These are phyloP conservation scores for Brassica rapa DNA, from an alignment of 345 rosid genomes.

Conservation along the genomic window DNA sequence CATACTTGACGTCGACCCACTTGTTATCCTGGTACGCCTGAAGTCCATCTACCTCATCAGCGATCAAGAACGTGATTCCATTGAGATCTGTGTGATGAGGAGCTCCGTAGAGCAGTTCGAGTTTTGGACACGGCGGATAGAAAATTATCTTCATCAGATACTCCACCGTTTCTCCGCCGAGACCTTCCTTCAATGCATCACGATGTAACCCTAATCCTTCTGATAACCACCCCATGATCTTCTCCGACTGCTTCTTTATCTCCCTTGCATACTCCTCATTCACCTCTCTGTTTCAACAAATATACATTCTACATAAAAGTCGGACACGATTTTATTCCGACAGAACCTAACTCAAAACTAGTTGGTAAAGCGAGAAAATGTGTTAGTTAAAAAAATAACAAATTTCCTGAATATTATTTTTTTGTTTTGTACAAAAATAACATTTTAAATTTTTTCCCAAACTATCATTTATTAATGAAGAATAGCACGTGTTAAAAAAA, in stretches of 20 bases:
- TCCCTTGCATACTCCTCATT: conserved; percentile 66
- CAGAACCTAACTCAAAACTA: too few relatives aligned
- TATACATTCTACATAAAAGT: too few relatives aligned
- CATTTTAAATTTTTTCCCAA: too few relatives aligned
- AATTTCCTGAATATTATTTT: too few relatives aligned
- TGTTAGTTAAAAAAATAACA: too few relatives aligned
- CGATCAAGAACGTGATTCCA: conserved; percentile 58
- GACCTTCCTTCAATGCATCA: conserved; percentile 47
- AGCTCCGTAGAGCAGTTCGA: conserved; percentile 55
- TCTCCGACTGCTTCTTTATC: conserved; percentile 48
- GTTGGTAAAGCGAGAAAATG: too few relatives aligned
- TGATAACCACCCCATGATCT: conserved; percentile 51
- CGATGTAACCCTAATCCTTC: conserved; percentile 58
- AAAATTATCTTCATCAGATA: conserved; percentile 65
- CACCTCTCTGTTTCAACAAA: conserved; percentile 41
- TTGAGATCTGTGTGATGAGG: conserved; percentile 62
- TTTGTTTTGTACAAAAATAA: too few relatives aligned
- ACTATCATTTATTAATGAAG: too few relatives aligned
- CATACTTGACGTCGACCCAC: conserved; percentile 1
- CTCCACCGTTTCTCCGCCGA: conserved; percentile 56
- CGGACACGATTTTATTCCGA: too few relatives aligned
- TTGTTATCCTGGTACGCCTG: conserved; percentile 5
- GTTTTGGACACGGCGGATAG: conserved; percentile 76
- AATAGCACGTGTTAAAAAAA: too few relatives aligned
- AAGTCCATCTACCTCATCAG: conserved; percentile 44